Evolutionary conservation across 306 rosid species (phyloP).

Genomic region (Gleditsia sinensis): DNA sequence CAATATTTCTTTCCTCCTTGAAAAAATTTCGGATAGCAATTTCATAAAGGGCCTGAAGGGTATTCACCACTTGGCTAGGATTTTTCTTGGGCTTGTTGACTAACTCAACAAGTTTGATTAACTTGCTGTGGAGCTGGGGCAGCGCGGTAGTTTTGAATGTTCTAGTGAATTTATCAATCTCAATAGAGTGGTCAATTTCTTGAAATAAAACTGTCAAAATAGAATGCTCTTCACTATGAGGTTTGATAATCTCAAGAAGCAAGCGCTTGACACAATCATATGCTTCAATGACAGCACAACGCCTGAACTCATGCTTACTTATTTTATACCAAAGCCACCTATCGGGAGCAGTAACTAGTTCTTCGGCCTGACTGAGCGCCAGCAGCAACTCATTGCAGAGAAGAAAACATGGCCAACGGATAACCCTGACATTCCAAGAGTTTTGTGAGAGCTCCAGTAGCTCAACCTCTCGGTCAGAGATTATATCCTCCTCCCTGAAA

Average conservation of each 20-base stretch:
- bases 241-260: constrained; percentile 64
- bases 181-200: constrained; percentile 86
- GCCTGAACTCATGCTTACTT: constrained; percentile 88
- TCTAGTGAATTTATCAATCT: constrained; percentile 76
- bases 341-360: constrained; percentile 74
- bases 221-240: constrained; percentile 80
- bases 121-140: constrained; percentile 74
- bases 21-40: constrained; percentile 76
- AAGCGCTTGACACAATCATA: constrained; percentile 76
- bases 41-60: constrained; percentile 92
- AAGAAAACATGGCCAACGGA: constrained; percentile 96
- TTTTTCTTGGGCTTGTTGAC: constrained; percentile 67
- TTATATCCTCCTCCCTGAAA: constrained; percentile 95
- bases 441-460: constrained; percentile 83
- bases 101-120: constrained; percentile 75
- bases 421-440: constrained; percentile 90
- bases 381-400: constrained; percentile 92
- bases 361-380: constrained; percentile 96
- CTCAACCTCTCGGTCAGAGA: constrained; percentile 87
- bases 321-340: constrained; percentile 79
- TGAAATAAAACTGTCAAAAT: constrained; percentile 78
- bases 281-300: constrained; percentile 89
- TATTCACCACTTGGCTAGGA: constrained; percentile 67
- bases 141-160: constrained; percentile 76
- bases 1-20: constrained; percentile 67